These are phyloP conservation scores for Cyamopsis tetragonoloba DNA, from an alignment of 306 rosid genomes.

Conservation along the genomic window DNA sequence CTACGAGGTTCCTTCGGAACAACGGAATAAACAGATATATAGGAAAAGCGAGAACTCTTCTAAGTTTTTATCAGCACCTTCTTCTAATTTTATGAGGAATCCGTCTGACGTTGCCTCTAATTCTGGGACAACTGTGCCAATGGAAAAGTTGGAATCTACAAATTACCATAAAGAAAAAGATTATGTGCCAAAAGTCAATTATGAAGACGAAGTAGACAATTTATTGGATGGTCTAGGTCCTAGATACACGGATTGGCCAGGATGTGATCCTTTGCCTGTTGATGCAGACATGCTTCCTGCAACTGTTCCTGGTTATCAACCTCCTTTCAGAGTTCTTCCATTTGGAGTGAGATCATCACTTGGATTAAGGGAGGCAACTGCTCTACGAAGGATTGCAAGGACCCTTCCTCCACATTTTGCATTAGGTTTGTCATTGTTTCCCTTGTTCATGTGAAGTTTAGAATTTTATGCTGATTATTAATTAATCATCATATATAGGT, in stretches of 20 bases:
- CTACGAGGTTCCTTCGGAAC: conserved; percentile 66
- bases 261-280: conserved; percentile 83
- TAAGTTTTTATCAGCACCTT: conserved; percentile 35
- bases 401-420: conserved; percentile 98
- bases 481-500: conserved; percentile 45
- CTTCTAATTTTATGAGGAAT: conserved; percentile 13
- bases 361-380: conserved; percentile 74
- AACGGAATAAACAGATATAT: conserved; percentile 48
- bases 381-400: conserved; percentile 80
- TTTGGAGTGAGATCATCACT: conserved; percentile 77
- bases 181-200: conserved; percentile 44
- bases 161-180: conserved; percentile 35
- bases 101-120: conserved; percentile 39
- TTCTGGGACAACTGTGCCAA: conserved; percentile 20
- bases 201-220: conserved; percentile 78
- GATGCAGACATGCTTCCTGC: conserved; percentile 90
- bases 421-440: conserved; percentile 48
- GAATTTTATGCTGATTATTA: conserved; percentile 21
- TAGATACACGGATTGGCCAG: conserved; percentile 86
- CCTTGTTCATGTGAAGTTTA: conserved; percentile 17
- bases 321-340: conserved; percentile 95
- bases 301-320: conserved; percentile 66
- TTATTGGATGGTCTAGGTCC: conserved; percentile 82
- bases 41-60: conserved; percentile 41
- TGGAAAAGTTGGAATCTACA: conserved; percentile 34